Evolutionary conservation across 257 asterid genomes (phyloP).

Genomic region (Catharanthus roseus): DNA sequence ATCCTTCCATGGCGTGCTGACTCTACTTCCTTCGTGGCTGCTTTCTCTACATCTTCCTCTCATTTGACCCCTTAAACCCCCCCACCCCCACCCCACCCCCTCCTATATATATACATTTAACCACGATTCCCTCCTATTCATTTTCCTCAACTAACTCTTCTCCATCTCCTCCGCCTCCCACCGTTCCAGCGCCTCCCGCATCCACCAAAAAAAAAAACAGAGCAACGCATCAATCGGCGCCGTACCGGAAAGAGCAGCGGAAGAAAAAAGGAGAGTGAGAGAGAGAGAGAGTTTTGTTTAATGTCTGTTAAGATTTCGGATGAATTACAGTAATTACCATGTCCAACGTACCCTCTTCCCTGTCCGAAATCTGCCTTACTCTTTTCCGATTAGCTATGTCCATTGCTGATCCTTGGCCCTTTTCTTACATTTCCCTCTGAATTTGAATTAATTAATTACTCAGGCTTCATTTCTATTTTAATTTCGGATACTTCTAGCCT

Average conservation of each 20-base stretch:
- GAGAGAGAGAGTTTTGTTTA: background rate
- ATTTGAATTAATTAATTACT: too few species aligned
- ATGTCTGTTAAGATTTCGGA: conserved; percentile 2
- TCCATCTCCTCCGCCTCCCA: background rate
- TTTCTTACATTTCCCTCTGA: conserved; percentile 26
- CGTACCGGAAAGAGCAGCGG: background rate
- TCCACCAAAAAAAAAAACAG: background rate
- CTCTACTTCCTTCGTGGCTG: background rate
- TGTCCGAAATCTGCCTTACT: conserved; percentile 48
- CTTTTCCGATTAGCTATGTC: conserved; percentile 65
- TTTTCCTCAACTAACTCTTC: background rate
- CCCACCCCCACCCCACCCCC: too few species aligned
- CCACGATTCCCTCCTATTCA: too few species aligned
- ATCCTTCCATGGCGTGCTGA: background rate
- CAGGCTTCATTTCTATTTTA: background rate
- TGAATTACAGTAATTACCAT: conserved; percentile 30
- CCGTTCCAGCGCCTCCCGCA: conserved; percentile 7
- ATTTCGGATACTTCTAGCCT: too few species aligned
- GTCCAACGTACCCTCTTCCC: conserved; percentile 50
- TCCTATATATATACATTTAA: background rate
- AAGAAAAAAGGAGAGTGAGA: too few species aligned
- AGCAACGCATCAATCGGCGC: background rate
- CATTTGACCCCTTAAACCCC: too few species aligned
- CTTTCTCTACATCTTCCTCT: conserved; percentile 5
- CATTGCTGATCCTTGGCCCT: conserved; percentile 78